Conservation (phyloP, 2,329 filamentous ascomycete species). For the Epichloe sibirici region DNA sequence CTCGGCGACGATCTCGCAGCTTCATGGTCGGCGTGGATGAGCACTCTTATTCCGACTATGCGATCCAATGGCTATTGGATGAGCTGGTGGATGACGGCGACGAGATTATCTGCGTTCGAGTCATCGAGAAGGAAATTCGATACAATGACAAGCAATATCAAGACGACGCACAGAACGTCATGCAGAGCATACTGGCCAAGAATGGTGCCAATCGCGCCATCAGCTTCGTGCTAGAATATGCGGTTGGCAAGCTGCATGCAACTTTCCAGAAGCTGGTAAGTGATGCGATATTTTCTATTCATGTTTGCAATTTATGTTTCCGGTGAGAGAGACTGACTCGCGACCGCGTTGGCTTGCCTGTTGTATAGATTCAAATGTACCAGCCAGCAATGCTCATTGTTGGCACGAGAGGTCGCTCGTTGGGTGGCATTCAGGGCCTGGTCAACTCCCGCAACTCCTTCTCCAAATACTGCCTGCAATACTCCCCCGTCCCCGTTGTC, state of each 20-base stretch:
- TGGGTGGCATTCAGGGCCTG: constrained; percentile 76
- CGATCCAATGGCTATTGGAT: constrained; percentile 82
- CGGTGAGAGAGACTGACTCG: constrained; percentile 5
- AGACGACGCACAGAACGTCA: constrained; percentile 60
- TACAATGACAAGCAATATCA: constrained; percentile 60
- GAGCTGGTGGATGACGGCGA: constrained; percentile 89
- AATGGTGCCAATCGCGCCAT: constrained; percentile 72
- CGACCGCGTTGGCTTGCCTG: background rate
- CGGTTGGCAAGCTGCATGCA: constrained; percentile 77
- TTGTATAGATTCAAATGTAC: constrained; percentile 68
- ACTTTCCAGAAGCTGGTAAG: constrained; percentile 83
- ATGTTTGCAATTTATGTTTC: background rate
- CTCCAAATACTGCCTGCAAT: constrained; percentile 88
- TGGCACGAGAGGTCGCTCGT: constrained; percentile 71
- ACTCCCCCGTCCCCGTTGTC: constrained; percentile 85
- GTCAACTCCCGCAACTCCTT: constrained; percentile 70
- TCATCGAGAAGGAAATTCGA: constrained; percentile 72
- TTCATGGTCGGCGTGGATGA: constrained; percentile 88
- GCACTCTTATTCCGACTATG: constrained; percentile 84
- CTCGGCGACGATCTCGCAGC: constrained; percentile 67
- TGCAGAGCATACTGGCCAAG: constrained; percentile 66
- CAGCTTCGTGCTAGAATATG: constrained; percentile 74
- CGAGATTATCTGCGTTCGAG: constrained; percentile 80
- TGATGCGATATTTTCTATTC: constrained; percentile 6
- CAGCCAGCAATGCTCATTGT: constrained; percentile 86